Conservation (phyloP, 2,329 filamentous ascomycete genomes). For the Aspergillus persii region DNA sequence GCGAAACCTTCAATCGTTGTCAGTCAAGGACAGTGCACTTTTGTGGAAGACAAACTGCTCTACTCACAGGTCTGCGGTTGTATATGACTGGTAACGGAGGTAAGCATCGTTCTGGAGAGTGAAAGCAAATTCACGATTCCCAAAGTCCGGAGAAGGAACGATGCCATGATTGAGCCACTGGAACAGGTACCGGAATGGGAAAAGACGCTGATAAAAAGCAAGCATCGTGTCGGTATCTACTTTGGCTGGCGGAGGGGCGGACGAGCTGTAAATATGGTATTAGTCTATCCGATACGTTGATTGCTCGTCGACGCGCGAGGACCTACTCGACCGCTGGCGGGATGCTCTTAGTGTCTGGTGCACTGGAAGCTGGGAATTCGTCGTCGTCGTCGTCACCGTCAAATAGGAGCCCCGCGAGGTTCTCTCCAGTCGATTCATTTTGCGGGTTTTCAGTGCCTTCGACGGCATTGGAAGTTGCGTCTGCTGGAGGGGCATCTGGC, state of each 20-base stretch:
- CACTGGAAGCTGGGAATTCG: conserved; percentile 56
- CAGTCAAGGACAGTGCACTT: not conserved
- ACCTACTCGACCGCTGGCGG: conserved; percentile 25
- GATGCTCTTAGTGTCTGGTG: conserved; percentile 44
- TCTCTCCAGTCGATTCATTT: conserved; percentile 32
- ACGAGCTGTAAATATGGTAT: conserved; percentile 24
- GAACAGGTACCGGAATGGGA: conserved; percentile 91
- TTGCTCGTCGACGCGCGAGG: conserved; percentile 19
- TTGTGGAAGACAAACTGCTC: conserved; percentile 17
- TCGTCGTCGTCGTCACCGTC: conserved; percentile 53
- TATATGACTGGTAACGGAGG: conserved; percentile 82
- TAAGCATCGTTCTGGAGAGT: conserved; percentile 91
- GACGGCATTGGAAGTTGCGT: conserved; percentile 5
- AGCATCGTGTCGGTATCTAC: conserved; percentile 84
- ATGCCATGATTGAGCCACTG: conserved; percentile 97
- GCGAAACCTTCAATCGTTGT: conserved; percentile 60
- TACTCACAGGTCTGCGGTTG: conserved; percentile 61
- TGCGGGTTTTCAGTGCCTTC: conserved; percentile 12
- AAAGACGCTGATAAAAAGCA: conserved; percentile 92
- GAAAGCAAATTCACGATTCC: conserved; percentile 92
- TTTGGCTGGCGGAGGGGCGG: conserved; percentile 41
- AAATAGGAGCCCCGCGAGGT: conserved; percentile 59
- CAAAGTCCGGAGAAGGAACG: conserved; percentile 81
- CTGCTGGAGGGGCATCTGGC: conserved; percentile 40
- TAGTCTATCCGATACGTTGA: conserved; percentile 8